Conservation (phyloP, 2,329 filamentous ascomycete genomes). For the Stagonosporopsis tanaceti region DNA sequence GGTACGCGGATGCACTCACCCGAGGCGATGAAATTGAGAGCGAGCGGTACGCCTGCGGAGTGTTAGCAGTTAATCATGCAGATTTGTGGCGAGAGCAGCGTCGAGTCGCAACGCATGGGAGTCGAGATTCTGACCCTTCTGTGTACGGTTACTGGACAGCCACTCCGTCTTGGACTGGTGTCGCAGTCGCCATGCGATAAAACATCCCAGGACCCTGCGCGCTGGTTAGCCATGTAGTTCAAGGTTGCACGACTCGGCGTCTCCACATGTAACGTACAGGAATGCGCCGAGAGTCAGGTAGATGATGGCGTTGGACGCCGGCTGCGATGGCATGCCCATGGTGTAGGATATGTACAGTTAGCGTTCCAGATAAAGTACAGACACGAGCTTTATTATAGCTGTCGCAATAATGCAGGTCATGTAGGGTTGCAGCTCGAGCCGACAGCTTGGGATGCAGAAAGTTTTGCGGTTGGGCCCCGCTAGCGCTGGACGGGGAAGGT, state of each 20-base stretch:
- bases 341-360: conserved; percentile 6
- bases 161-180: conserved; percentile 74
- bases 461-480: conserved; percentile 30
- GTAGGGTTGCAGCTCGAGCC: conserved; percentile 30
- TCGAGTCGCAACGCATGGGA: conserved; percentile 10
- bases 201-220: conserved; percentile 68
- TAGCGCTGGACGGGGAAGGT: conserved; percentile 30
- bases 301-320: conserved; percentile 83
- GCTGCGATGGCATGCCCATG: conserved; percentile 78
- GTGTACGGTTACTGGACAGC: conserved; percentile 79
- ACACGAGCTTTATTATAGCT: conserved; percentile 15
- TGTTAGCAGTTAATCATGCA: conserved; percentile 35
- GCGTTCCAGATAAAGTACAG: conserved; percentile 13
- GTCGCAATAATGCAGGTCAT: conserved; percentile 19
- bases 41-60: conserved; percentile 74
- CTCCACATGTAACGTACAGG: conserved; percentile 63
- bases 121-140: conserved; percentile 69
- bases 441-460: conserved; percentile 18
- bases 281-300: conserved; percentile 81
- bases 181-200: conserved; percentile 64
- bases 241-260: conserved; percentile 4
- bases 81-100: conserved; percentile 2
- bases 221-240: conserved; percentile 24
- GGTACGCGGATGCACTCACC: conserved; percentile 72
- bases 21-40: conserved; percentile 89